phyloP scores from a whole-genome alignment of 306 rosid species.

The Dalbergia cochinchinensis region DNA sequence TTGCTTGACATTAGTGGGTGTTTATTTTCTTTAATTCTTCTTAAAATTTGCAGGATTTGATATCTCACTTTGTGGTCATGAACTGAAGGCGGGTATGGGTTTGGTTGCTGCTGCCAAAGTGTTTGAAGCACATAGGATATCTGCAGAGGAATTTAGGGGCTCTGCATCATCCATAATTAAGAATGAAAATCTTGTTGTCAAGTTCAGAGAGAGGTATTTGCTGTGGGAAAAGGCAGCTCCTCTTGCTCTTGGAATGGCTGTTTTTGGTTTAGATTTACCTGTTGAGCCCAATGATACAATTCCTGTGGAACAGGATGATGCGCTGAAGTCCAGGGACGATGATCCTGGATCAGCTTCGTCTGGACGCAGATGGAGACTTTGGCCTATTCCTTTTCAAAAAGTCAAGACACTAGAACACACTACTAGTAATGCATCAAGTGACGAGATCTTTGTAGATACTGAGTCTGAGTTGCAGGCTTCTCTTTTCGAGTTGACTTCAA shows the following conservation, averaged over 20 bases:
- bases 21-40: conserved; percentile 39
- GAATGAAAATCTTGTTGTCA: conserved; percentile 76
- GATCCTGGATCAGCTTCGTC: conserved; percentile 64
- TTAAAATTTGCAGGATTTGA: conserved; percentile 71
- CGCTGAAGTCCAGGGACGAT: conserved; percentile 56
- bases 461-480: conserved; percentile 56
- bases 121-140: conserved; percentile 71
- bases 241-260: conserved; percentile 78
- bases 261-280: conserved; percentile 73
- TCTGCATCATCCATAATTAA: conserved; percentile 68
- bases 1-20: conserved; percentile 26
- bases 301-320: conserved; percentile 73
- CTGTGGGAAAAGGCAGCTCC: conserved; percentile 93
- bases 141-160: conserved; percentile 64
- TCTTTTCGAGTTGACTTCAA: conserved; percentile 54
- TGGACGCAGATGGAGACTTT: conserved; percentile 91
- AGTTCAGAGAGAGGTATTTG: conserved; percentile 73
- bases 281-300: conserved; percentile 73
- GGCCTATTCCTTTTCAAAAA: conserved; percentile 91
- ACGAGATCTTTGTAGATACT: conserved; percentile 92
- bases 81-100: conserved; percentile 82
- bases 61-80: conserved; percentile 89
- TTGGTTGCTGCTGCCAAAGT: conserved; percentile 73
- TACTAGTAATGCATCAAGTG: conserved; percentile 66
- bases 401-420: conserved; percentile 86